A percentile compares a stretch with the other conserved stretches of the same genome.
These are phyloP conservation scores for Leptographium galeiforme DNA, from an alignment of 2,329 filamentous ascomycete genomes.

Conservation along the genomic window DNA sequence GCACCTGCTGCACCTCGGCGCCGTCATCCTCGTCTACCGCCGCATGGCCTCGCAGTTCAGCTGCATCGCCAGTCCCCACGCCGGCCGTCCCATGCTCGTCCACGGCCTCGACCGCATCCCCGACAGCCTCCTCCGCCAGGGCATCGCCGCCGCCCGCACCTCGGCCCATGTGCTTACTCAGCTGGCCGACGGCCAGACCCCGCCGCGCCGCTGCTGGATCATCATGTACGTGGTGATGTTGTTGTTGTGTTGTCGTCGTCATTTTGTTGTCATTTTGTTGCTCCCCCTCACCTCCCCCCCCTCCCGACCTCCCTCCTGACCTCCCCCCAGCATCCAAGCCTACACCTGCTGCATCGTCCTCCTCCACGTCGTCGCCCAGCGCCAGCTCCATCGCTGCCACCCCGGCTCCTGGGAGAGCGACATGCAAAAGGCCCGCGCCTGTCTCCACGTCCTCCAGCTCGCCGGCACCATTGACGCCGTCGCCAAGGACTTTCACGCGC, in stretches of 20 bases:
- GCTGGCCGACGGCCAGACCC: slow-evolving; percentile 11
- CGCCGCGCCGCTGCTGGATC: slow-evolving; percentile 17
- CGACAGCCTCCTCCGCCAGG: slow-evolving; percentile 8
- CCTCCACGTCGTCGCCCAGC: slow-evolving; percentile 18
- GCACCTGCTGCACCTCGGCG: slow-evolving; percentile 20
- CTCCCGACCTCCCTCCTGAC: no score
- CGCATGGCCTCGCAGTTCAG: slow-evolving; percentile 16
- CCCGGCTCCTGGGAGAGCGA: slow-evolving; percentile 14
- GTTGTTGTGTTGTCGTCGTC: background rate
- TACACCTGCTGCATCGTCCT: slow-evolving; percentile 18
- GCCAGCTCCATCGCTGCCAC: slow-evolving; percentile 16
- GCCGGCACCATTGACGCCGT: slow-evolving; percentile 5
- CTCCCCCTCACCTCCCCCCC: no score
- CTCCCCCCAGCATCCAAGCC: slow-evolving; percentile 16
- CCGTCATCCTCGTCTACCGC: slow-evolving; percentile 19
- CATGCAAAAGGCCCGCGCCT: slow-evolving; percentile 14
- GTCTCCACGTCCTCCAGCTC: slow-evolving; percentile 11
- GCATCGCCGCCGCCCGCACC: slow-evolving; percentile 14
- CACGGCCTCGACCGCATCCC: slow-evolving; percentile 4
- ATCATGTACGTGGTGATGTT: slow-evolving; percentile 20
- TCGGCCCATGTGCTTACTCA: slow-evolving; percentile 15
- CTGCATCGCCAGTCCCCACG: background rate
- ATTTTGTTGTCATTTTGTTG: no score
- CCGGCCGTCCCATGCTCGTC: background rate
- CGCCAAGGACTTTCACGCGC: slow-evolving; percentile 5